A percentile compares a stretch with the other conserved stretches of the same genome.
Evolutionary conservation across 1,284 basidiomycete genomes (phyloP).

Genomic region (Malassezia nana): DNA sequence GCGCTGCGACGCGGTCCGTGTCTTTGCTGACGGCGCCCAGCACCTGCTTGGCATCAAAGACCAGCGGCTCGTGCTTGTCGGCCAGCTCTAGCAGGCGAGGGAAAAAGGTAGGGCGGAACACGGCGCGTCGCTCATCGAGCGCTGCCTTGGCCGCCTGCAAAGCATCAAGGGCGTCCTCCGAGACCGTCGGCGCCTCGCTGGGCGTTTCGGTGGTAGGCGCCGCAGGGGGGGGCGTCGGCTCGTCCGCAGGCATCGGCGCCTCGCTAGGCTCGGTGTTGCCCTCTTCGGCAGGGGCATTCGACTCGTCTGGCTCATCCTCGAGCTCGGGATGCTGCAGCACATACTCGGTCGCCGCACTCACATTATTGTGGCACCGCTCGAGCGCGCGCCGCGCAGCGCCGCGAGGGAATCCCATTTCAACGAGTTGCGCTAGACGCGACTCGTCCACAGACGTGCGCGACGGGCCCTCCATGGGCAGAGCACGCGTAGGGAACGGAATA

Average conservation of each 20-base stretch:
- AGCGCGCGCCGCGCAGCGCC: conserved; percentile 74
- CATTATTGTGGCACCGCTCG: conserved; percentile 72
- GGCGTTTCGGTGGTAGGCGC: not conserved
- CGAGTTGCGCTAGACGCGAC: conserved; percentile 63
- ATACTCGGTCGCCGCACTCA: conserved; percentile 78
- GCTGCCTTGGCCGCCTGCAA: conserved; percentile 3
- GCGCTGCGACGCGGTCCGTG: not conserved
- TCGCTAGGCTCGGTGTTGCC: conserved; percentile 15
- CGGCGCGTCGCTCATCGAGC: conserved; percentile 44
- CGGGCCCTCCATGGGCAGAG: not conserved
- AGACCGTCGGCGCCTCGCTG: not conserved
- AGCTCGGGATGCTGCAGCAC: conserved; percentile 56
- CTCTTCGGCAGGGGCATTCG: conserved; percentile 9
- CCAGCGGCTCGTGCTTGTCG: conserved; percentile 72
- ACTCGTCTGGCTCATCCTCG: conserved; percentile 25
- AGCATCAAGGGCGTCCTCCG: not conserved
- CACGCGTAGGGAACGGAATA: conserved; percentile 2
- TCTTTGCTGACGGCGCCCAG: conserved; percentile 25
- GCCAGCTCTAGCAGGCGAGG: conserved; percentile 58
- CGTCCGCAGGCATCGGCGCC: conserved; percentile 1
- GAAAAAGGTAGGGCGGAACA: conserved; percentile 49
- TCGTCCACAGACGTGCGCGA: conserved; percentile 27
- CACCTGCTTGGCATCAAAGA: conserved; percentile 64
- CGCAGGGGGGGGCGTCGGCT: not conserved
- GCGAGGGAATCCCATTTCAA: conserved; percentile 93